Evolutionary conservation across 2,329 filamentous ascomycete species (phyloP), one percentile per base, ranked within the genome.

Genomic region (Bertia moriformis): DNA sequence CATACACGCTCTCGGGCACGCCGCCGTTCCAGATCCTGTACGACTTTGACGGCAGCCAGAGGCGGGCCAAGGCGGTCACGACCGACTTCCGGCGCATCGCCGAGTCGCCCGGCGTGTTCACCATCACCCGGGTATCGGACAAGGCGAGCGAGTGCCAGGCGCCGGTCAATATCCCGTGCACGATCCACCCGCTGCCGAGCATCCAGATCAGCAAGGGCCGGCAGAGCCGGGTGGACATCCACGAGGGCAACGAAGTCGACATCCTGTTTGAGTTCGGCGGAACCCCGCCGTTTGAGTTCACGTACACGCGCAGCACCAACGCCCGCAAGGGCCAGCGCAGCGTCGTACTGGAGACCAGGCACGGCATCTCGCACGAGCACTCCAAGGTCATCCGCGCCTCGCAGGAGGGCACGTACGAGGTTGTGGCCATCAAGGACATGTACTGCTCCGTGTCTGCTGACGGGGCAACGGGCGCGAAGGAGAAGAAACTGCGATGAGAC

Each of bases 351-450:
- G 93, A 98, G 62, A 95, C 93, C 46, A 76, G 84, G 48, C 87
- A 91, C 48, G 88, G 95, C 49, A 69, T 83, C 14, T 89, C 83
- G 37, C 74, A 88, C 45, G 85, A 93, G 51, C 72, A 85, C 56
- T 78, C 65, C 51, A 88, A 93, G 69, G 74, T 76, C 19, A 73
- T 96, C 49, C 78, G 78, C 49, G 86, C 88, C 18, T 87, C 81
- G 48, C 84, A 93, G 54, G 91, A 96, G 66, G 91, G 91, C 38
- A 94, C 87, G 48, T 98, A 98, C 54, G 91, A 98, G 62, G 89
- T 98, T 14, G 84, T 96, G 19, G 81, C 85, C 10, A 94, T 98
- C 60, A 93, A 93, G 66, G 91, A 98, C 60, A 77, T 77, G 51
- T 93, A 75, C 62, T 98, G 91, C 56, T 79, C 85, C 19, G 94